A percentile compares a stretch with the other conserved stretches of the same genome.
Evolutionary conservation across 2,329 filamentous ascomycete genomes (phyloP).

Genomic region (Neonectria neomacrospora): DNA sequence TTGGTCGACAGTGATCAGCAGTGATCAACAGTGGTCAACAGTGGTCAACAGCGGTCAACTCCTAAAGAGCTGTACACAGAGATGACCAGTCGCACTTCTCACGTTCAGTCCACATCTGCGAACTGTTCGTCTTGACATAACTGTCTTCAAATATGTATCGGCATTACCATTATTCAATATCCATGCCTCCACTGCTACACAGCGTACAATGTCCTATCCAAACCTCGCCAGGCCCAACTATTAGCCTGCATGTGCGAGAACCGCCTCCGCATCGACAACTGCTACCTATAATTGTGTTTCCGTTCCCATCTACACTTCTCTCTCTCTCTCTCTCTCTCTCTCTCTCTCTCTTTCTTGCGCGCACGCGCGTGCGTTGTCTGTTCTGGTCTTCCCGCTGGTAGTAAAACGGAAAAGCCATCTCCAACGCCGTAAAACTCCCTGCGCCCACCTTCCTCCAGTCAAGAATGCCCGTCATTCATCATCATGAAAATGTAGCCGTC

Average conservation of each 20-base stretch:
- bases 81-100: background rate
- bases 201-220: constrained; percentile 37
- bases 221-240: constrained; percentile 26
- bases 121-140: constrained; percentile 1
- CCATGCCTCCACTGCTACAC: constrained; percentile 32
- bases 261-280: constrained; percentile 3
- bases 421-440: constrained; percentile 43
- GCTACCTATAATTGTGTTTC: constrained; percentile 14
- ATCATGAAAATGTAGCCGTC: constrained; percentile 34
- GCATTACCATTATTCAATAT: constrained; percentile 49
- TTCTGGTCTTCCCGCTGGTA: constrained; percentile 19
- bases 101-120: background rate
- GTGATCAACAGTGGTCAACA: background rate
- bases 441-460: constrained; percentile 35
- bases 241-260: constrained; percentile 4
- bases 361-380: constrained; percentile 23
- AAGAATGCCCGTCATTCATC: constrained; percentile 37
- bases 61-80: no score
- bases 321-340: constrained; percentile 14
- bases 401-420: constrained; percentile 26
- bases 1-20: background rate
- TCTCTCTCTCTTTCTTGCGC: no score
- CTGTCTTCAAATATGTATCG: constrained; percentile 25
- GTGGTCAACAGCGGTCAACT: no score
- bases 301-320: constrained; percentile 15